Conservation (phyloP, 495 filamentous ascomycete genomes). For the Aspergillus asperescens region DNA sequence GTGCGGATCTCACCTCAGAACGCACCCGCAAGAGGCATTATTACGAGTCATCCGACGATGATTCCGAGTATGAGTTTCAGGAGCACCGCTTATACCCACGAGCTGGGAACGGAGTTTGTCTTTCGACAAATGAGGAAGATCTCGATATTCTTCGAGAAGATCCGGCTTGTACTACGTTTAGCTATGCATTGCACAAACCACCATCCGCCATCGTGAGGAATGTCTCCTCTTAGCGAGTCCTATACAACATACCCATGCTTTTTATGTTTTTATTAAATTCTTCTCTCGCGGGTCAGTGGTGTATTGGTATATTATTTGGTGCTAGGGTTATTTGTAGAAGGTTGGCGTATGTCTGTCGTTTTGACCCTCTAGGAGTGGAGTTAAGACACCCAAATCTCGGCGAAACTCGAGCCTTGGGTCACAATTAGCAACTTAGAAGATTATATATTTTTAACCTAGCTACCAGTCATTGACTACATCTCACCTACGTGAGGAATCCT, state of each 20-base stretch:
- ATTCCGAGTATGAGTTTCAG: constrained; percentile 35
- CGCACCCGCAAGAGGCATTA: constrained; percentile 7
- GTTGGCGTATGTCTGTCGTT: background rate
- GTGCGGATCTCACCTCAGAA: background rate
- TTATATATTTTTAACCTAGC: background rate
- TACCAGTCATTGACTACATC: background rate
- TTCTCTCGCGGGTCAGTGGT: background rate
- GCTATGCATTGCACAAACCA: constrained; percentile 32
- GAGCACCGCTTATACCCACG: constrained; percentile 62
- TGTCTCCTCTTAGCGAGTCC: background rate
- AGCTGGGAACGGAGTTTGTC: constrained; percentile 49
- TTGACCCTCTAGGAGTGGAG: background rate
- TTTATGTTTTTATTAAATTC: background rate
- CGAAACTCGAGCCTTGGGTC: background rate
- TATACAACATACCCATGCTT: constrained; percentile 3
- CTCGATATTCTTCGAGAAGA: constrained; percentile 43
- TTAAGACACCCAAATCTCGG: background rate
- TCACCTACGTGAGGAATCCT: background rate
- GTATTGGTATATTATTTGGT: background rate
- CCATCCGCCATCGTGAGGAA: constrained; percentile 8
- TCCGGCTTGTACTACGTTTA: constrained; percentile 38
- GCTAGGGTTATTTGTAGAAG: background rate
- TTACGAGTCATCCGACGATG: constrained; percentile 21
- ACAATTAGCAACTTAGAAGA: background rate
- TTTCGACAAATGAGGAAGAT: constrained; percentile 32